These are phyloP conservation scores for Helminthosporium solani DNA, from an alignment of 2,329 filamentous ascomycete genomes.

Conservation along the genomic window DNA sequence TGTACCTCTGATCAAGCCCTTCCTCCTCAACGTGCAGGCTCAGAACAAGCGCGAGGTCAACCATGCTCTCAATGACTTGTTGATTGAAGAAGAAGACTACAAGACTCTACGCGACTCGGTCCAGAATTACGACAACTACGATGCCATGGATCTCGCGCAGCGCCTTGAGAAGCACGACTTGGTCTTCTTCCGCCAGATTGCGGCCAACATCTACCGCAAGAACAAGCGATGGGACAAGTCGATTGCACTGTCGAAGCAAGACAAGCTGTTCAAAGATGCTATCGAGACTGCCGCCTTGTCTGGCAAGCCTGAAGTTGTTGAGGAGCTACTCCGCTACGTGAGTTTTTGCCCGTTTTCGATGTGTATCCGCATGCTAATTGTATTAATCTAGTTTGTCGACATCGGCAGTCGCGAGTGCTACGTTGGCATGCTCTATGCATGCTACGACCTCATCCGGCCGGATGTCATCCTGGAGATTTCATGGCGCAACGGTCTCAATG, in stretches of 20 bases:
- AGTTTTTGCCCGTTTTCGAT: constrained; percentile 51
- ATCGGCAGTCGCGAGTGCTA: constrained; percentile 99
- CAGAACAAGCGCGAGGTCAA: constrained; percentile 99
- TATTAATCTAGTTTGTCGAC: constrained; percentile 81
- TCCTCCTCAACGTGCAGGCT: constrained; percentile 90
- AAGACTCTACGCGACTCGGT: constrained; percentile 97
- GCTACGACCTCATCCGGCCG: constrained; percentile 93
- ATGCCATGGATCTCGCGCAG: constrained; percentile 86
- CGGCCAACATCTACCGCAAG: constrained; percentile 97
- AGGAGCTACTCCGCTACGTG: constrained; percentile 95
- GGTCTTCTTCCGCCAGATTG: constrained; percentile 99
- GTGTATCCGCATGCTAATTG: constrained; percentile 36
- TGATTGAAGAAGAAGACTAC: constrained; percentile 99
- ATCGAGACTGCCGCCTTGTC: constrained; percentile 97
- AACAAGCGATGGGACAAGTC: constrained; percentile 99
- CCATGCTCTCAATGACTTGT: constrained; percentile 92
- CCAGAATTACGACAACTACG: constrained; percentile 99
- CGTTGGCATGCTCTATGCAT: constrained; percentile 98
- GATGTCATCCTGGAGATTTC: constrained; percentile 94
- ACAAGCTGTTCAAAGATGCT: constrained; percentile 99
- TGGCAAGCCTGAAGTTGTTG: constrained; percentile 84
- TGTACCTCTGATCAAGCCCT: constrained; percentile 96
- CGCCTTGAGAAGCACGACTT: constrained; percentile 96
- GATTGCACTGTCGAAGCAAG: constrained; percentile 95
- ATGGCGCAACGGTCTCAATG: constrained; percentile 89